Evolutionary conservation across 2,329 filamentous ascomycete genomes (phyloP), one percentile per base, ranked within the genome.

Genomic region (Pseudomassariella vexata): DNA sequence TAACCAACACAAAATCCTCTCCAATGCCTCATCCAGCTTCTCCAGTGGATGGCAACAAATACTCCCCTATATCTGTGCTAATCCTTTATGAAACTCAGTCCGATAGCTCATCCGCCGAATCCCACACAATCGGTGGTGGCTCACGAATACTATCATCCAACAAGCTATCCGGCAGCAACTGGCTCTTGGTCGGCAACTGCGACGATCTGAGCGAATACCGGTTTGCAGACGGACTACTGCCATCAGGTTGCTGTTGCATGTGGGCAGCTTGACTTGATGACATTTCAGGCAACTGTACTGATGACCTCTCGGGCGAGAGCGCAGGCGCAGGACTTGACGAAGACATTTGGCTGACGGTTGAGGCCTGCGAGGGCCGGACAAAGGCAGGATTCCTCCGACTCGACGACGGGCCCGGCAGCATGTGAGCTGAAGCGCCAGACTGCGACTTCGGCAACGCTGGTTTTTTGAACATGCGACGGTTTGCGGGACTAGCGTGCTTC

Each of bases 91-190:
- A n/a, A n/a, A n/a, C 14, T 41, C 12, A 52, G 25, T 52, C 50
- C 4, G 49, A 51, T 24, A 46, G 33, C 23, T 64, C 63, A 23
- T 61, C 63, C 9, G 63, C 62, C 20, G 62, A 66, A 39, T 68
- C 63, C 37, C 55, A 50, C n/a, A 67, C 49, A 14, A 63, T 60
- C 5, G 52, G 45, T 11, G 63, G 61, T 19, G 58, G 59, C 11
- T 50, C 53, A 5, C 57, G 52, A 19, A 57, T 47, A 39, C 50
- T 55, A 18, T 63, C 59, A 21, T 60, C 52, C 31, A 66, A 36
- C 25, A 70, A 37, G 40, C 64, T 68, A 15, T 68, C 64, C 9
- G 72, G 65, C 35, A 77, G 50, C 55, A 72, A 63, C 50, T 75
- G 70, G 39, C 70, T 74, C 42, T 60, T 63, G 2, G 65, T 64